Evolutionary conservation across 345 rosid genomes (phyloP).

Genomic region (Rhodomyrtus tomentosa): DNA sequence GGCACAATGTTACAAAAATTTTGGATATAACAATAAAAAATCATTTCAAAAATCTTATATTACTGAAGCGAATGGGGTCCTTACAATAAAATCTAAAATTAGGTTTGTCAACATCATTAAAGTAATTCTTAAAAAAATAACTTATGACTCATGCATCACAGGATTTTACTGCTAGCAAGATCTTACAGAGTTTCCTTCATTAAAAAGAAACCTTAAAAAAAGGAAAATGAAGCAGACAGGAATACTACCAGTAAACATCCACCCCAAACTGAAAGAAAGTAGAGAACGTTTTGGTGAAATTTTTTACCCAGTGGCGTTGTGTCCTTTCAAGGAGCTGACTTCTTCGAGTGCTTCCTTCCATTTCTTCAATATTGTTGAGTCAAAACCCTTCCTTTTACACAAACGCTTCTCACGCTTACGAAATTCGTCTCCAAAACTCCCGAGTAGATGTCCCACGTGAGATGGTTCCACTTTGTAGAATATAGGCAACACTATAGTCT

Average conservation of each 20-base stretch:
- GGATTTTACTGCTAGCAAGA: neutral
- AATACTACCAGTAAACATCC: neutral
- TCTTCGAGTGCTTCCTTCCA: neutral
- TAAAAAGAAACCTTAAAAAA: accelerated
- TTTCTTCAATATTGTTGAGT: neutral
- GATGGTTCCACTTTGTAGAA: too few species aligned
- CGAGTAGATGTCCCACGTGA: neutral
- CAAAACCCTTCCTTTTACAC: too few species aligned
- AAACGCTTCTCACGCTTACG: too few species aligned
- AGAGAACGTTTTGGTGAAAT: neutral
- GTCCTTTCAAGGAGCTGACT: neutral
- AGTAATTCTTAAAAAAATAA: neutral
- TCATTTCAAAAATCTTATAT: neutral
- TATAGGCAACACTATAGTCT: too few species aligned
- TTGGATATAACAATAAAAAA: neutral
- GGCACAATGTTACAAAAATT: neutral
- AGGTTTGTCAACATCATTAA: neutral
- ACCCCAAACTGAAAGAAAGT: neutral
- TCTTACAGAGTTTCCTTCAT: neutral
- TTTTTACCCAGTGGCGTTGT: neutral
- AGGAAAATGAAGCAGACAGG: neutral
- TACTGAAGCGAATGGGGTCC: neutral
- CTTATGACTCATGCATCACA: neutral
- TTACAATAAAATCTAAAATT: neutral
- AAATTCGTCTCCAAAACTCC: neutral